Conservation (phyloP, 768 basidiomycete genomes). For the Calocybe gangraenosa region DNA sequence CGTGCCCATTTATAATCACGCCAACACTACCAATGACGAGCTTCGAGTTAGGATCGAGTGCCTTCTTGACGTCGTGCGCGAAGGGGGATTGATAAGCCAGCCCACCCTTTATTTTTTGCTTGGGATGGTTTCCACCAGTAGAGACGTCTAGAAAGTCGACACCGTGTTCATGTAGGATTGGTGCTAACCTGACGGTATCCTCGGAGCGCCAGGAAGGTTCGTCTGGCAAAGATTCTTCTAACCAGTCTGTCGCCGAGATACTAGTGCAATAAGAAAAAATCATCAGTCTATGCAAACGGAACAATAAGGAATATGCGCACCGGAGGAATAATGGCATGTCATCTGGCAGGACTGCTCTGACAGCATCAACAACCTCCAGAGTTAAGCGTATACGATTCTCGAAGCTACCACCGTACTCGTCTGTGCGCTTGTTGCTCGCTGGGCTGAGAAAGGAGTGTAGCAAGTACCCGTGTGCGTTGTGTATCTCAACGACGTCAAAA, state of each 20-base stretch:
- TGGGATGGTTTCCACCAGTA: constrained; percentile 52
- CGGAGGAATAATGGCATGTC: constrained; percentile 71
- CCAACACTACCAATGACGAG: constrained; percentile 48
- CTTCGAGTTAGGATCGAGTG: constrained; percentile 30
- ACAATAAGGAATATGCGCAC: constrained; percentile 25
- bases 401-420: constrained; percentile 67
- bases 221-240: constrained; percentile 52
- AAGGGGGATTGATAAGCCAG: constrained; percentile 54
- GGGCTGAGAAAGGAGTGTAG: constrained; percentile 58
- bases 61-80: constrained; percentile 47
- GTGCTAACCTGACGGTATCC: constrained; percentile 61
- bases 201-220: constrained; percentile 65
- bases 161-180: constrained; percentile 56
- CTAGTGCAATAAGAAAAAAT: too few relatives aligned
- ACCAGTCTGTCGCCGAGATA: constrained; percentile 73
- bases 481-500: constrained; percentile 59
- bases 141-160: constrained; percentile 77
- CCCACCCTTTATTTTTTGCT: constrained; percentile 37
- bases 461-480: constrained; percentile 63
- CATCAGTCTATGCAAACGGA: constrained; percentile 6
- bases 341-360: constrained; percentile 55
- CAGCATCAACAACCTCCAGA: constrained; percentile 46
- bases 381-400: constrained; percentile 49
- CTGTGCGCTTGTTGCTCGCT: constrained; percentile 54
- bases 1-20: constrained; percentile 47